Base-by-base conservation (phyloP, 2,329 filamentous ascomycete species). In the Pseudocercospora pini-densiflorae region DNA sequence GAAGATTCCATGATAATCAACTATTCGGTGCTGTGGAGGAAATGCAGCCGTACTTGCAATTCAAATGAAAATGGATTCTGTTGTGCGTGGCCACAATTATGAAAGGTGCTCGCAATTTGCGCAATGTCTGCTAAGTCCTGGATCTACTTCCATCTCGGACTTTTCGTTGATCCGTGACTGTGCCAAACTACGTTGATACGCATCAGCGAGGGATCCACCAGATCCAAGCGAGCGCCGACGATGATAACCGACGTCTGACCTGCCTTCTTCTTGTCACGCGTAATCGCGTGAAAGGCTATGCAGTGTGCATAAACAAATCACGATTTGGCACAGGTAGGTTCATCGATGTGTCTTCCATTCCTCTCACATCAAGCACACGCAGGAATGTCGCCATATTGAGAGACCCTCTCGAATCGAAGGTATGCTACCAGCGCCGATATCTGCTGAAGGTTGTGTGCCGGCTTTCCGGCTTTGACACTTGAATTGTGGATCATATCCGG, bases 1-100 rank as follows among this genome's bases (percentile, higher is more conserved):
- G 68, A 31, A 62, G 61, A 53, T 66, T 65, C 59, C 33, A 57
- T 33, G 69, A 71, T 59, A 70, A 64, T 65, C 57, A 68, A 33
- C 49, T 71, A 27, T 58, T 71, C 14, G 69, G 67, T 8, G 61
- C 64, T 19, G 49, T 71, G 43, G 62, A 62, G 14, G 64, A 63
- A 59, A 36, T 71, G 57, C 58, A 67, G 51, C 49, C 57, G 43
- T 68, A 62, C 36, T 62, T 69, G 60, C 60, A 53, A 19, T 69
- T 67, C 47, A 27, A 51, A 24, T 51, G 9, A 51, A 14, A 51
- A 5, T 51, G n/a, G n/a, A n/a, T n/a, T n/a, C n/a, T n/a, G n/a
- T n/a, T n/a, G n/a, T n/a, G n/a, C n/a, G n/a, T n/a, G n/a, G n/a
- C n/a, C n/a, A n/a, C n/a, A n/a, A n/a, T n/a, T n/a, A n/a, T n/a